phyloP scores from a whole-genome alignment of 129 eudicot species.

The Centrapalus pauciflorus region DNA sequence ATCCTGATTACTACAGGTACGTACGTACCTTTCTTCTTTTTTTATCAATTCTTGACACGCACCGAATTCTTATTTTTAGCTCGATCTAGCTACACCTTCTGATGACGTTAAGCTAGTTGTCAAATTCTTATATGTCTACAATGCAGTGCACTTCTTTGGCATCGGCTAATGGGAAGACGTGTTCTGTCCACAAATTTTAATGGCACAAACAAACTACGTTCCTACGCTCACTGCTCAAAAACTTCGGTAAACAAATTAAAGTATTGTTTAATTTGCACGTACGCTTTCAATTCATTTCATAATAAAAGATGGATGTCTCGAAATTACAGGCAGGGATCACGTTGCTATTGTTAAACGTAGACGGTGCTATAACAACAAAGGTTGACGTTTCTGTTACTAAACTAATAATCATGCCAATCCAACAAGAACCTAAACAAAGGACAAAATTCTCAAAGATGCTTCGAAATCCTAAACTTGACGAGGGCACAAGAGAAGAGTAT shows the following conservation, averaged over 20 bases:
- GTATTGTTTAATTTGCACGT: too few species aligned
- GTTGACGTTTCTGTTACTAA: conserved; percentile 29
- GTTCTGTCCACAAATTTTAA: conserved; percentile 46
- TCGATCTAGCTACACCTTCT: not conserved
- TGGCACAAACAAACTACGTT: conserved; percentile 49
- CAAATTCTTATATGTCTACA: not conserved
- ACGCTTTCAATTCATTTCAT: not conserved
- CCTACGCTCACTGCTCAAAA: conserved; percentile 66
- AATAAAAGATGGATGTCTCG: too few species aligned
- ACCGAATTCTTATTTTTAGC: not conserved
- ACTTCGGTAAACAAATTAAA: conserved; percentile 40
- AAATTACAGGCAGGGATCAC: conserved; percentile 51
- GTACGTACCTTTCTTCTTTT: too few species aligned
- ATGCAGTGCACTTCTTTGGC: conserved; percentile 66
- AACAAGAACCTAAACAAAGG: conserved; percentile 8
- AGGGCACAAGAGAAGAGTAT: conserved; percentile 57
- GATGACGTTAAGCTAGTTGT: too few species aligned
- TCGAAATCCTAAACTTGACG: conserved; percentile 8
- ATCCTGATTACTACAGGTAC: conserved; percentile 70
- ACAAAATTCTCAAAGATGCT: conserved; percentile 19
- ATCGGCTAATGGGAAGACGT: conserved; percentile 66
- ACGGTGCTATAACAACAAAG: conserved; percentile 27
- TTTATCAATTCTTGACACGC: not conserved
- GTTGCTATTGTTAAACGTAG: conserved; percentile 55
- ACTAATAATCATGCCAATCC: conserved; percentile 11